Percentiles rank a stretch among this genome's conserved stretches.
Conservation (phyloP, 805 yeast species). For the Starmera pachycereana region DNA sequence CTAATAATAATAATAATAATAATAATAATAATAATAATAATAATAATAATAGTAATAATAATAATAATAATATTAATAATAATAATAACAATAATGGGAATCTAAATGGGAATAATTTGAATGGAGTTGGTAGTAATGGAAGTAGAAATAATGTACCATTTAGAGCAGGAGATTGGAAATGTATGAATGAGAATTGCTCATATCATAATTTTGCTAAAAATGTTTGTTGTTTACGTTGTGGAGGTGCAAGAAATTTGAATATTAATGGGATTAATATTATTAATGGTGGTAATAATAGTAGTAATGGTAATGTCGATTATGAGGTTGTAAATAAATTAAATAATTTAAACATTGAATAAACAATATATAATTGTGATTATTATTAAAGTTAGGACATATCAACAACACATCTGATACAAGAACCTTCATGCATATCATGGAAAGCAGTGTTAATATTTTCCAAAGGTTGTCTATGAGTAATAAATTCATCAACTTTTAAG, state of each 20-base stretch:
- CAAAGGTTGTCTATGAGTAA: conserved; percentile 80
- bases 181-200: conserved; percentile 64
- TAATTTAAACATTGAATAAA: too few relatives aligned
- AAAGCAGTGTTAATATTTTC: conserved; percentile 79
- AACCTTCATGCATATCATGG: conserved; percentile 91
- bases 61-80: conserved; percentile 4
- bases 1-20: too few relatives aligned
- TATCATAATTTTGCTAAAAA: conserved; percentile 93
- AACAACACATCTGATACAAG: conserved; percentile 87
- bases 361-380: too few relatives aligned
- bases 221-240: conserved; percentile 78
- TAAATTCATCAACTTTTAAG: conserved; percentile 87
- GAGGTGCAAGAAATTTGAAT: conserved; percentile 43
- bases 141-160: conserved; percentile 62
- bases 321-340: too few relatives aligned
- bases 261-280: too few relatives aligned
- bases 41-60: too few relatives aligned
- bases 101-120: conserved; percentile 11
- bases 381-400: conserved; percentile 23
- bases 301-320: too few relatives aligned
- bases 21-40: too few relatives aligned
- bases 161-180: conserved; percentile 96
- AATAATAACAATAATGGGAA: conserved; percentile 2
- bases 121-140: conserved; percentile 3
- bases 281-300: too few relatives aligned